Evolutionary conservation across 139 green algal species (phyloP).

Genomic region (Raphidocelis subcapitata): DNA sequence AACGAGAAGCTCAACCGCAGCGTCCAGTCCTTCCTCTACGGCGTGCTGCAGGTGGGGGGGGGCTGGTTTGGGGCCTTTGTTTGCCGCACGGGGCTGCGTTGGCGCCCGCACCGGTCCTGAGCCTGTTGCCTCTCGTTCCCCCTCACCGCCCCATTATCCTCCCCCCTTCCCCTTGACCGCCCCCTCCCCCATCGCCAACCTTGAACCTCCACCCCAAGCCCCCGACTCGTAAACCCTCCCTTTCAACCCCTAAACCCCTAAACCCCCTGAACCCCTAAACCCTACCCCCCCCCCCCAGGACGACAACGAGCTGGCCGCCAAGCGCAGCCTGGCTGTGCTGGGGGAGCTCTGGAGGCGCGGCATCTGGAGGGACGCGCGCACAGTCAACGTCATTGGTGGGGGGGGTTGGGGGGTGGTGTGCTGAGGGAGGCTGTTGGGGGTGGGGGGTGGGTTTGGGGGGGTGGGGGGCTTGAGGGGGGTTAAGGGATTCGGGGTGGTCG

Average conservation of each 20-base stretch:
- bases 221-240: too few relatives aligned
- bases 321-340: slow-evolving; percentile 88
- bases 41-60: slow-evolving; percentile 47
- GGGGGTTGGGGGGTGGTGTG: too few relatives aligned
- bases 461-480: background rate
- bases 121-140: too few relatives aligned
- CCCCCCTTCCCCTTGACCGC: too few relatives aligned
- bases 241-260: too few relatives aligned
- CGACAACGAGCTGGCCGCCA: slow-evolving; percentile 85
- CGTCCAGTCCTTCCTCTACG: slow-evolving; percentile 87
- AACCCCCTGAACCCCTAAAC: too few relatives aligned
- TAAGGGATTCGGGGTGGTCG: background rate
- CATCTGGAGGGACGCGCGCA: slow-evolving; percentile 94
- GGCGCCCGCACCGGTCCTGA: too few relatives aligned
- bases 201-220: too few relatives aligned
- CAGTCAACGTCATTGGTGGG: slow-evolving; percentile 91
- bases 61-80: background rate
- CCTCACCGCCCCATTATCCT: too few relatives aligned
- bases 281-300: slow-evolving; percentile 44
- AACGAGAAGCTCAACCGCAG: slow-evolving; percentile 86
- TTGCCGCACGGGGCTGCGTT: background rate
- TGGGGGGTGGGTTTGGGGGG: background rate
- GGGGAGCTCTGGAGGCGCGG: slow-evolving; percentile 92
- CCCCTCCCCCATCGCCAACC: too few relatives aligned
- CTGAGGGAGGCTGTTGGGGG: background rate